Percentiles rank a stretch among this genome's conserved stretches.
phyloP scores from a whole-genome alignment of 371 early-diverging fungal species.

The Mortierella sp. region DNA sequence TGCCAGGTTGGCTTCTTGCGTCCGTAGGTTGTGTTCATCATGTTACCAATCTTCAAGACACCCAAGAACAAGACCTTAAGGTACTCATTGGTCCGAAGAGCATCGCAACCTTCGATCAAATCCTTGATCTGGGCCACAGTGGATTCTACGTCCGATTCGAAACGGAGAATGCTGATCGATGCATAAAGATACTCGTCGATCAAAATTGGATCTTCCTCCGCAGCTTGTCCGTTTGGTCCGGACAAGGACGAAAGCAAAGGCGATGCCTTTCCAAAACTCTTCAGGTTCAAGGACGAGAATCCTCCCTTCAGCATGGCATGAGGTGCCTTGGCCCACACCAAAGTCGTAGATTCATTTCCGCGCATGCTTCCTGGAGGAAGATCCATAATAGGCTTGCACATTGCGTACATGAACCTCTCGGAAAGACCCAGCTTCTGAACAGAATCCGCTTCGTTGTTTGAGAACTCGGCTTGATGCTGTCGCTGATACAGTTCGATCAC shows the following conservation, averaged over 20 bases:
- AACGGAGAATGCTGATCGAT: conserved; percentile 41
- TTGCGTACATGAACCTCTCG: conserved; percentile 43
- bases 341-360: background rate
- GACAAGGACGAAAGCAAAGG: conserved; percentile 14
- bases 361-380: background rate
- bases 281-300: conserved; percentile 25
- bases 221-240: background rate
- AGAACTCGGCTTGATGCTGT: conserved; percentile 32
- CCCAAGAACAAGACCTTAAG: conserved; percentile 40
- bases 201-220: conserved; percentile 22
- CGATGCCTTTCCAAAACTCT: conserved; percentile 9
- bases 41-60: conserved; percentile 47
- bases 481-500: conserved; percentile 31
- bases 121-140: conserved; percentile 31
- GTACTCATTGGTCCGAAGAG: conserved; percentile 32
- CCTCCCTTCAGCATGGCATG: conserved; percentile 18
- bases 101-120: conserved; percentile 42
- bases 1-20: conserved; percentile 46
- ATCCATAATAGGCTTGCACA: conserved; percentile 36
- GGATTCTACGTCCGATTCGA: conserved; percentile 28
- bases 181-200: conserved; percentile 46
- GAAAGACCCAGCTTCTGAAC: conserved; percentile 33
- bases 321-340: conserved; percentile 27
- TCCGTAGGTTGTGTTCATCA: conserved; percentile 48
- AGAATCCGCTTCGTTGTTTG: conserved; percentile 21